A percentile compares a stretch with the other conserved stretches of the same genome.
phyloP scores from a whole-genome alignment of 1,284 basidiomycete genomes.

The Trichosporon sp. region DNA sequence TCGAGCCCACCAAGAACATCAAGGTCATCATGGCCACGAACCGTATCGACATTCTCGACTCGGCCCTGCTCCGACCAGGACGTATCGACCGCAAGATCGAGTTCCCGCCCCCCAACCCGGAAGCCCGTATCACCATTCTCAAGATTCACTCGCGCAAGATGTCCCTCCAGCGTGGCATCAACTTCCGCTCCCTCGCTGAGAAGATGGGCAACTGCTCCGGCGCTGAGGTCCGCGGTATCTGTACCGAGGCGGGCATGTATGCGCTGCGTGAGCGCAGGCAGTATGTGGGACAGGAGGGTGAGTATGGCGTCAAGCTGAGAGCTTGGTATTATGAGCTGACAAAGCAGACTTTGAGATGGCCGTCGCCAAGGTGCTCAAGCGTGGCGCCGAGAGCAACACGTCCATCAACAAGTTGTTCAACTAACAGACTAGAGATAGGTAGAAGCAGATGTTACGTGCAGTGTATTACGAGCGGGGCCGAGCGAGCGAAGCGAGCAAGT shows the following conservation, averaged over 20 bases:
- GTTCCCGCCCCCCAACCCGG: slow-evolving; percentile 96
- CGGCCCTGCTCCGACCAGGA: slow-evolving; percentile 87
- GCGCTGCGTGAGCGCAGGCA: slow-evolving; percentile 89
- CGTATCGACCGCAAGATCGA: slow-evolving; percentile 99
- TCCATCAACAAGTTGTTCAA: slow-evolving; percentile 81
- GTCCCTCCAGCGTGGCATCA: slow-evolving; percentile 96
- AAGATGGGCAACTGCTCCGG: slow-evolving; percentile 99
- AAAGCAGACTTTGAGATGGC: slow-evolving; percentile 88
- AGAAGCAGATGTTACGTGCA: not conserved
- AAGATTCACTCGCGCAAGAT: slow-evolving; percentile 98
- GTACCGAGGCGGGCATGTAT: slow-evolving; percentile 98
- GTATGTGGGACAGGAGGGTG: slow-evolving; percentile 83
- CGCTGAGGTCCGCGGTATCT: slow-evolving; percentile 96
- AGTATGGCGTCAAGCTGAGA: not conserved
- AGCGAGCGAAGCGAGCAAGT: too few species aligned
- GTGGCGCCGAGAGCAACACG: slow-evolving; percentile 84
- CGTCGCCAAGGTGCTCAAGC: slow-evolving; percentile 90
- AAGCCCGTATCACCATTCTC: slow-evolving; percentile 92
- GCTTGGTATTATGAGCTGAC: not conserved
- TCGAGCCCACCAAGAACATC: slow-evolving; percentile 97
- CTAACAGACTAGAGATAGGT: slow-evolving; percentile 18
- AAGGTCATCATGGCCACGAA: slow-evolving; percentile 99
- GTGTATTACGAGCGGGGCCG: too few species aligned
- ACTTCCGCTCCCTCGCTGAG: slow-evolving; percentile 86
- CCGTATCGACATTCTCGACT: slow-evolving; percentile 95